Conservation (phyloP, 1,284 basidiomycete genomes). For the Hypsizygus ulmarius region DNA sequence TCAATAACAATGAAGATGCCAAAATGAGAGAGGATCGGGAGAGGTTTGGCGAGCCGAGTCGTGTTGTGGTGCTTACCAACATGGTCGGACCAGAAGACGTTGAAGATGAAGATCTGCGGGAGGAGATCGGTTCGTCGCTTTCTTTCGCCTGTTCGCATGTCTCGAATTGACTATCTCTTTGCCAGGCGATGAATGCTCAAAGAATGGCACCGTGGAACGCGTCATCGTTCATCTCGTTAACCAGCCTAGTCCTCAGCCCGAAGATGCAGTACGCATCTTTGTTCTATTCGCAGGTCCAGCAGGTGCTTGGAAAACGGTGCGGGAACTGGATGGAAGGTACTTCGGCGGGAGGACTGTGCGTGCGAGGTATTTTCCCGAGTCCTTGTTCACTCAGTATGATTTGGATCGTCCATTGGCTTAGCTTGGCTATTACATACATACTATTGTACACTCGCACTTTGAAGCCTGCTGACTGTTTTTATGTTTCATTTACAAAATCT, state of each 20-base stretch:
- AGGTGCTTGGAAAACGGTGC: conserved; percentile 92
- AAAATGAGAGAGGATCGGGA: conserved; percentile 70
- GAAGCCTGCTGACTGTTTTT: neutral
- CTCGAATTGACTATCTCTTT: conserved; percentile 7
- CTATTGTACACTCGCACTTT: too few relatives aligned
- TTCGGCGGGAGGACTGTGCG: conserved; percentile 85
- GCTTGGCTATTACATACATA: too few relatives aligned
- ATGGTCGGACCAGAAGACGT: conserved; percentile 81
- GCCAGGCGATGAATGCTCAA: conserved; percentile 82
- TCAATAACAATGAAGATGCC: conserved; percentile 83
- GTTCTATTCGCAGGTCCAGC: conserved; percentile 85
- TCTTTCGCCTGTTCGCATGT: conserved; percentile 7
- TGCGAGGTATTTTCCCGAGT: conserved; percentile 81
- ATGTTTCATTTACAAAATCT: conserved; percentile 5
- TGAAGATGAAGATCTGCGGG: conserved; percentile 81
- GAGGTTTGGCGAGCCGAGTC: conserved; percentile 83
- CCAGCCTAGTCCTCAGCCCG: conserved; percentile 55
- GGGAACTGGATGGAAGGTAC: conserved; percentile 86
- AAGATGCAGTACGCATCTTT: conserved; percentile 80
- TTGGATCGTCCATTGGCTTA: conserved; percentile 41
- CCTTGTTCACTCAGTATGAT: conserved; percentile 48
- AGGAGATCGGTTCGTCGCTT: conserved; percentile 73
- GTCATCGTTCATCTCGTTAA: conserved; percentile 80
- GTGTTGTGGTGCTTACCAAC: conserved; percentile 85
- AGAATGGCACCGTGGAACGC: conserved; percentile 87